phyloP scores from a whole-genome alignment of 305 asterid genomes.

The Stenogyne calaminthoides region DNA sequence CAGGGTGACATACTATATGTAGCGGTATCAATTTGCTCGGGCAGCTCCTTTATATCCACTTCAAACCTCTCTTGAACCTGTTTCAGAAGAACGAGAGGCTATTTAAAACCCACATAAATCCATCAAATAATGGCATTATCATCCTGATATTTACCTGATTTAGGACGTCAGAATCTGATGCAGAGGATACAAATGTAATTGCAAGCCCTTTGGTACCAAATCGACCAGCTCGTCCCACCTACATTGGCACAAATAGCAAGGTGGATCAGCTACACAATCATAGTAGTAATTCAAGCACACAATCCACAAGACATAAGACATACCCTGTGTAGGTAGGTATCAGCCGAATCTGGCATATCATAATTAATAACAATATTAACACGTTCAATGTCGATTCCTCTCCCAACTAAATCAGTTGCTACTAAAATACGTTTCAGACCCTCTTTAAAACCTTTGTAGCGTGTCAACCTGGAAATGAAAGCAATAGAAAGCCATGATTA shows the following conservation, averaged over 20 bases:
- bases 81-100: background rate
- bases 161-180: slow-evolving; percentile 91
- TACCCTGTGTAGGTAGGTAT: slow-evolving; percentile 91
- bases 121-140: background rate
- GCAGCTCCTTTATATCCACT: slow-evolving; percentile 91
- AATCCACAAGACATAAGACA: background rate
- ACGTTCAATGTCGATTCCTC: slow-evolving; percentile 94
- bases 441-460: slow-evolving; percentile 89
- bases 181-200: slow-evolving; percentile 90
- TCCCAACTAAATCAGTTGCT: slow-evolving; percentile 91
- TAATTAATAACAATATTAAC: slow-evolving; percentile 88
- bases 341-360: slow-evolving; percentile 98
- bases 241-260: slow-evolving; percentile 10
- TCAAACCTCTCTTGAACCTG: slow-evolving; percentile 97
- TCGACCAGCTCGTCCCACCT: slow-evolving; percentile 97
- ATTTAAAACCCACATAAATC: background rate
- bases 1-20: slow-evolving; percentile 78
- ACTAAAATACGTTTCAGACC: slow-evolving; percentile 92
- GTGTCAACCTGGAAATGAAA: slow-evolving; percentile 56
- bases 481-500: slow-evolving; percentile 9
- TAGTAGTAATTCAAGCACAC: background rate
- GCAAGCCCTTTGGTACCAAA: slow-evolving; percentile 98
- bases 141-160: slow-evolving; percentile 58
- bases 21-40: slow-evolving; percentile 93
- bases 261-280: background rate